Percentiles rank a stretch among this genome's conserved stretches.
phyloP scores from a whole-genome alignment of 495 filamentous ascomycete species.

The Talaromyces proteolyticus region DNA sequence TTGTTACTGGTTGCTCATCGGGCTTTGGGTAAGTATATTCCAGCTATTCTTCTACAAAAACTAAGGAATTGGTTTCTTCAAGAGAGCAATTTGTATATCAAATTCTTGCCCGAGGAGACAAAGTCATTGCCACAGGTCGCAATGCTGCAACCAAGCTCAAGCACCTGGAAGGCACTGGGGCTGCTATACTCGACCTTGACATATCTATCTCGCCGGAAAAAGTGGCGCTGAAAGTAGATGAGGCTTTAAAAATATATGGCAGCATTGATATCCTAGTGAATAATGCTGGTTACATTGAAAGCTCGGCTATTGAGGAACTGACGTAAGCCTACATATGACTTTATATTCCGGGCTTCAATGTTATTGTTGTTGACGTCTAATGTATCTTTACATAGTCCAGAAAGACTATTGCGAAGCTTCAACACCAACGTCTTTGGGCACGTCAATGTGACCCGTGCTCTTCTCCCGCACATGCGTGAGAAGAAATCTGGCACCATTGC shows the following conservation, averaged over 20 bases:
- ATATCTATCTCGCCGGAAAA: background rate
- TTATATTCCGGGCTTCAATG: no score
- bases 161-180: conserved; percentile 30
- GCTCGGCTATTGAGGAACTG: conserved; percentile 26
- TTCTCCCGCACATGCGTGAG: conserved; percentile 39
- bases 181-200: conserved; percentile 7
- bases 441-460: conserved; percentile 36
- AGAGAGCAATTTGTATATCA: background rate
- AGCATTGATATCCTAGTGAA: conserved; percentile 52
- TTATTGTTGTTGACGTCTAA: background rate
- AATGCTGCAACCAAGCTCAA: conserved; percentile 29
- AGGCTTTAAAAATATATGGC: conserved; percentile 4
- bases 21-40: background rate
- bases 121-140: conserved; percentile 50
- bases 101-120: conserved; percentile 37
- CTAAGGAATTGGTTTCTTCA: background rate
- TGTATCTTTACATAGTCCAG: background rate
- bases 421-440: conserved; percentile 21
- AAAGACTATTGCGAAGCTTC: background rate
- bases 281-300: conserved; percentile 47
- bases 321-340: conserved; percentile 1
- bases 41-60: background rate
- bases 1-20: background rate
- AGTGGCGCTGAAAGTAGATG: background rate
- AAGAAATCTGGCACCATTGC: background rate